Base-by-base conservation (phyloP, 768 basidiomycete species). In the Macrolepiota dolichaula region DNA sequence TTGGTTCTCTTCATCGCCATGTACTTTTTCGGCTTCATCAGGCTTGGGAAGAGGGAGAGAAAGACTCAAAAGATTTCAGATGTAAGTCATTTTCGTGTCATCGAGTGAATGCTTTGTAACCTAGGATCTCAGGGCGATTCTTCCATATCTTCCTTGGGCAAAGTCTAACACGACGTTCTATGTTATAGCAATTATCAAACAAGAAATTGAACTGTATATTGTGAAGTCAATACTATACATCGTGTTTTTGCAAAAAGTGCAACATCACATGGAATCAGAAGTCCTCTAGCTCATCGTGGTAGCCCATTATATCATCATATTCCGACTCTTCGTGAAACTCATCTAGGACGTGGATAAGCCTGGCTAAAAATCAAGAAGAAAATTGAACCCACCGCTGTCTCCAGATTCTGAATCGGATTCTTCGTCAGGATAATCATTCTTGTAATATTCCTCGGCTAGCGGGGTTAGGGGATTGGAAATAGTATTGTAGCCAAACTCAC, bases 361-460 rank as follows among this genome's bases (percentile, higher is more conserved):
- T 53, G 58, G 25, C 37, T 25, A 22, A 51, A 32, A 42, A 24
- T 22, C 24, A 38, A 60, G 63, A 37, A 59, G 56, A 12, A 55
- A 24, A 40, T 44, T 56, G 37, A 60, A 67, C 66, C 29, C 64
- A 76, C 77, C 78, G 68, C 76, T 79, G 44, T 72, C 73, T 24
- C 76, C 76, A 1, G 74, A 68, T 10, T 75, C 73, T 12, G 56
- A 57, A 25, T 78, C 74, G 40, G 86, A 85, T 52, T 87, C 91
- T 27, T 91, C 89, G 4, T 92, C 91, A 1, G 91, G 91, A 65
- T 93, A 93, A 68, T 93, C 91, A 62, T 93, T 93, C 67, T 84
- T 90, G 73, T 91, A 92, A 67, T 87, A 91, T 64, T 91, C 90
- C 71, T 93, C 91, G 17, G 87, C 91, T 92, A 66, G 4, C 55